Evolutionary conservation across 2,329 filamentous ascomycete species (phyloP), one percentile per base, ranked within the genome.

Genomic region (Coniochaeta hoffmannii): DNA sequence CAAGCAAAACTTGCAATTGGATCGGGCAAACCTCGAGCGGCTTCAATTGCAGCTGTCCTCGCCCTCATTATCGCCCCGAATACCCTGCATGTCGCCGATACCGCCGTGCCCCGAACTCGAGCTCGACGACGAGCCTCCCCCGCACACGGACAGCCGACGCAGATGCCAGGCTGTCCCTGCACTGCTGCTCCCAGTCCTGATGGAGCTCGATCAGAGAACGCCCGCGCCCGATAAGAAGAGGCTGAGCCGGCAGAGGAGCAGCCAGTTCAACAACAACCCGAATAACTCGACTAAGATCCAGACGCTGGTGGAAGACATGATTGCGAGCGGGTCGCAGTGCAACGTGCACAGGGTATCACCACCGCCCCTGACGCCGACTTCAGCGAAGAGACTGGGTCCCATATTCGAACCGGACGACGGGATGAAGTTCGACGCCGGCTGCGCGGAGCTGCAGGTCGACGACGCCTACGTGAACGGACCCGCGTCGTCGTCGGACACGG

Each of bases 371-470:
- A 53, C 50, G 14, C 53, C 55, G 17, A 31, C 55, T 14, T 41
- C 55, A 11, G 41, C 53, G 15, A 35, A 44, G 17, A 31, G 55
- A 12, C 24, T 44, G 5, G 51, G 26, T 6, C 17, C 54, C 3
- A 50, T 56, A n/a, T 55, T 63, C 24, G 61, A 60, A 14, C 46
- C 55, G 2, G 50, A 51, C 19, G 51, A 55, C 4, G 52, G 58
- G 8, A 56, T 57, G 12, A 58, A 64, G 24, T 58, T 50, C 54
- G 49, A 57, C 35, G 32, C 35, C 50, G 17, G 14, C 4, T 46
- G 56, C 53, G 44, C 55, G 30, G 54, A 53, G 3, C 53, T 64
- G 15, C 60, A 64, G 53, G 60, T 62, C 15, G 64, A 64, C 52
- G 61, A 64, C 30, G 58, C 51, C 35, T 57, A 59, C n/a, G 9